Percentiles rank a stretch among this genome's conserved stretches.
Conservation (phyloP, 2,329 filamentous ascomycete genomes). For the Trichoderma aggressivum region DNA sequence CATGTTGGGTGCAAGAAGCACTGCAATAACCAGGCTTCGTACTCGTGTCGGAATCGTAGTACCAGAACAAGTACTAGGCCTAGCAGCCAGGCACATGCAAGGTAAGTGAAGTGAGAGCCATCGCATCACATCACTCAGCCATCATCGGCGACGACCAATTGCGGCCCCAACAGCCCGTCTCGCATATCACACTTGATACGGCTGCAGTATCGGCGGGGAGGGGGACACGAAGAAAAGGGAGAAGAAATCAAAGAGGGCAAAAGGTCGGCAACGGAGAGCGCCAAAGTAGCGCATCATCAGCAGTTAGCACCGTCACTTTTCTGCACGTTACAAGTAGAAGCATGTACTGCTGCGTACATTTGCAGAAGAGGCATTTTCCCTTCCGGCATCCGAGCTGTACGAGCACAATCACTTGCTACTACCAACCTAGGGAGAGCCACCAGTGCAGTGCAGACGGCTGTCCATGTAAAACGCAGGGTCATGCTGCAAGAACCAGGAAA, state of each 20-base stretch:
- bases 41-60: not conserved
- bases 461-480: not conserved
- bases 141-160: not conserved
- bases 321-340: not conserved
- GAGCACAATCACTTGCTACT: not conserved
- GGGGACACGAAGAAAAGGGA: not conserved
- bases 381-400: not conserved
- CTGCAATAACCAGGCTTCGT: not conserved
- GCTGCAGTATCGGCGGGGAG: not conserved
- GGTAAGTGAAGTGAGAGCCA: not conserved
- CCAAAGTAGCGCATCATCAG: not conserved
- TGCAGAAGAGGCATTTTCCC: slow-evolving; percentile 6
- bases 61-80: not conserved
- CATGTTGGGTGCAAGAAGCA: not conserved
- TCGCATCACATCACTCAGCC: not conserved
- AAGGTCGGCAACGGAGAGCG: not conserved
- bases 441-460: not conserved
- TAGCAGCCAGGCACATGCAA: not conserved
- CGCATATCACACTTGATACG: slow-evolving; percentile 1
- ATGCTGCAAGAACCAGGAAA: slow-evolving; percentile 6
- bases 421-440: not conserved
- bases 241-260: not conserved
- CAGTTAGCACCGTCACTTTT: not conserved
- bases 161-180: not conserved
- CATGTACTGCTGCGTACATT: not conserved